Evolutionary conservation across 2,329 filamentous ascomycete species (phyloP).

Genomic region (Trichoderma sp.): DNA sequence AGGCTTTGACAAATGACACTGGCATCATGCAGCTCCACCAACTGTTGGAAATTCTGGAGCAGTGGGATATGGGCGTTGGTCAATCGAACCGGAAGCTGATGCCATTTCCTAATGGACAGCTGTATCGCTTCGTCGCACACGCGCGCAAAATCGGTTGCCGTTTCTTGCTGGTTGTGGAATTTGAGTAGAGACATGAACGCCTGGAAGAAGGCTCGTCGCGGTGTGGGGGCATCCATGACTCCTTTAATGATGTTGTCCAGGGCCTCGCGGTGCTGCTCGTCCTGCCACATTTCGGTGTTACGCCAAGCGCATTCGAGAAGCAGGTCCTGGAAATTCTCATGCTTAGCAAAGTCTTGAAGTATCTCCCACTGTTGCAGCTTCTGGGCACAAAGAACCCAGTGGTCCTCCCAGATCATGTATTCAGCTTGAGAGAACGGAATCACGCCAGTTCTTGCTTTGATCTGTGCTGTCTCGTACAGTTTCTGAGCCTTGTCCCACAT

Average conservation of each 20-base stretch:
- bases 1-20: conserved; percentile 94
- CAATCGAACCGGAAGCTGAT: conserved; percentile 89
- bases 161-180: conserved; percentile 84
- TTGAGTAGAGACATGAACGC: conserved; percentile 97
- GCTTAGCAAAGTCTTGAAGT: conserved; percentile 93
- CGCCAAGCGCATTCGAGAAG: conserved; percentile 95
- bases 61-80: conserved; percentile 95
- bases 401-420: conserved; percentile 99
- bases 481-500: conserved; percentile 99
- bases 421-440: conserved; percentile 94
- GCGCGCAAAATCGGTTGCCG: conserved; percentile 73
- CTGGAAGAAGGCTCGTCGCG: conserved; percentile 92
- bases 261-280: conserved; percentile 78
- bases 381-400: conserved; percentile 96
- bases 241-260: conserved; percentile 93
- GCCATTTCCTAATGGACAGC: conserved; percentile 96
- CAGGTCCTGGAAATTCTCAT: conserved; percentile 97
- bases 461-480: conserved; percentile 93
- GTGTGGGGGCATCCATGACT: conserved; percentile 94
- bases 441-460: conserved; percentile 94
- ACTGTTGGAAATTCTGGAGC: conserved; percentile 94
- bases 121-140: conserved; percentile 97
- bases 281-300: conserved; percentile 92
- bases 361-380: conserved; percentile 99
- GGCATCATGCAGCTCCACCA: conserved; percentile 96